Evolutionary conservation across 768 basidiomycete genomes (phyloP).

Genomic region (Ephemerocybe angulata): DNA sequence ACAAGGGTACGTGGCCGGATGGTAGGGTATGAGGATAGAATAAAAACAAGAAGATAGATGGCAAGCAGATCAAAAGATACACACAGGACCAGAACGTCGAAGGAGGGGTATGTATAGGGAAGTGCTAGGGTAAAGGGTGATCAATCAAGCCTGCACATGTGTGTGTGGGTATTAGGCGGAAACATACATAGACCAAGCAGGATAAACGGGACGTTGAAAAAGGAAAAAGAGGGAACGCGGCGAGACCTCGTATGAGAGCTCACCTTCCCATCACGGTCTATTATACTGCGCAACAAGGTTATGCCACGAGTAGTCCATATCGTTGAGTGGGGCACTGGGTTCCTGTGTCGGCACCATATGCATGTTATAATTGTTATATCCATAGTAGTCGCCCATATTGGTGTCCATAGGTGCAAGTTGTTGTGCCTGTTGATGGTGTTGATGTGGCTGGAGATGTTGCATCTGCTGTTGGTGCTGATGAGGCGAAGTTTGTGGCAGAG

Average conservation of each 20-base stretch:
- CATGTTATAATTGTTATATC: slow-evolving; percentile 17
- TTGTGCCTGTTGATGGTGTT: slow-evolving; percentile 14
- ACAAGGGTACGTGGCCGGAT: no score
- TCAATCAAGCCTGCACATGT: no score
- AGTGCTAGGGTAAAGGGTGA: no score
- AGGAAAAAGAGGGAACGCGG: not conserved
- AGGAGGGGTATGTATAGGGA: no score
- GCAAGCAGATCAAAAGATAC: no score
- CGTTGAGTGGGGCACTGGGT: slow-evolving; percentile 27
- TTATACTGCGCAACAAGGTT: slow-evolving; percentile 46
- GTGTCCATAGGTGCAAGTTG: slow-evolving; percentile 17
- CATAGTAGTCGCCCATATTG: slow-evolving; percentile 19
- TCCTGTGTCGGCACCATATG: slow-evolving; percentile 23
- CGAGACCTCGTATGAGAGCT: no score
- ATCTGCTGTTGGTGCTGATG: slow-evolving; percentile 14
- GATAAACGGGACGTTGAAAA: no score
- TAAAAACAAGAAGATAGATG: no score
- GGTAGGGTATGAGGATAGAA: no score
- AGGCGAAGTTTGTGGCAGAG: slow-evolving; percentile 10
- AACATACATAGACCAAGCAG: no score
- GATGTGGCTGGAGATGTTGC: slow-evolving; percentile 7
- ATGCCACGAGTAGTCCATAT: slow-evolving; percentile 44
- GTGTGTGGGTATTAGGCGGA: no score
- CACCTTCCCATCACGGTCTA: slow-evolving; percentile 23
- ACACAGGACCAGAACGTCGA: no score